Evolutionary conservation across 306 rosid species (phyloP), one percentile per base, ranked within the genome.

Genomic region (Begonia peltatifolia): DNA sequence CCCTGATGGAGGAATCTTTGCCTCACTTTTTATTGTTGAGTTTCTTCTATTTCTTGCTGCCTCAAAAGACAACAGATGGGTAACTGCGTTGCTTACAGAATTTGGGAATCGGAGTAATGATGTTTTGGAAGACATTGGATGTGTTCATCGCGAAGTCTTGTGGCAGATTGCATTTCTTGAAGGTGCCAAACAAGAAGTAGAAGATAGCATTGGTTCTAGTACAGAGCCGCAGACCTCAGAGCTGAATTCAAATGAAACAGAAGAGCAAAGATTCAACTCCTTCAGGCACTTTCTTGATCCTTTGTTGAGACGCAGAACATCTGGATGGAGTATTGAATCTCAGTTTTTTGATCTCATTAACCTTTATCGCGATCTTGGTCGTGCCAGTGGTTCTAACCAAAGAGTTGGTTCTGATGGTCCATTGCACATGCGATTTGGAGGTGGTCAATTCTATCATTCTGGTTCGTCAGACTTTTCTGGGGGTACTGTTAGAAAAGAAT

Each of bases 291-390:
- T 89, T 46, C 87, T 89, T 66, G 97, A 89, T 71, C 97, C 97
- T 2, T 68, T 89, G 57, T 58, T 85, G 41, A 80, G 95, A 47
- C 75, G 95, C 67, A 76, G 97, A 67, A 68, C 82, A 46, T 72
- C 97, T n/a, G 95, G 94, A 50, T 82, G 90, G 97, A 81, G 87
- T 58, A 75, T 82, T 64, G 97, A 89, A 65, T 89, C 97, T 52
- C 94, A 89, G 68, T 82, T 89, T 76, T 81, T 80, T 71, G 95
- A 89, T 57, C 87, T 89, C 57, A 74, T 89, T 58, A 89, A 73
- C 76, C 74, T 85, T 59, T 89, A 85, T 59, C 89, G 89, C 7
- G 97, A 85, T 55, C 84, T 89, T 59, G 97, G 97, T 16, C 93
- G 90, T 42, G 79, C 84, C 48, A 67, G 77, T 46, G 63, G 72